Conservation (phyloP, 2,329 filamentous ascomycete species). For the Claviceps fusiformis region DNA sequence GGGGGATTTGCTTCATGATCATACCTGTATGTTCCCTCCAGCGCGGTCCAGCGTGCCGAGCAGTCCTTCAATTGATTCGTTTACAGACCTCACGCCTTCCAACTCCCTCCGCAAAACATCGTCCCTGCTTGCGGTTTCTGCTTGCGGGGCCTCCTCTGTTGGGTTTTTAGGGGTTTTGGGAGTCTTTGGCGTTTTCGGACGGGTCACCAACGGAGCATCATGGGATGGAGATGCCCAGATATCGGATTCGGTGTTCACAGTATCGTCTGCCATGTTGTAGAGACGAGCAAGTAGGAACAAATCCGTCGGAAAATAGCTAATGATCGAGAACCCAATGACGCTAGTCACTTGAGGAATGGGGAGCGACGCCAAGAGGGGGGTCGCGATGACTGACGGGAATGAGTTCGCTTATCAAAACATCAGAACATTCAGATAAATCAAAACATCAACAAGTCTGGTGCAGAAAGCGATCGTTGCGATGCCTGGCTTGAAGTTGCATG, state of each 20-base stretch:
- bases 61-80: conserved; percentile 71
- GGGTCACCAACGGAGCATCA: conserved; percentile 16
- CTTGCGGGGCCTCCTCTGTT: conserved; percentile 22
- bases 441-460: too few relatives aligned
- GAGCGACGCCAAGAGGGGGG: background rate
- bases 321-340: background rate
- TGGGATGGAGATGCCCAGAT: conserved; percentile 32
- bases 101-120: conserved; percentile 65
- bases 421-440: background rate
- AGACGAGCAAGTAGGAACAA: background rate
- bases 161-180: conserved; percentile 34
- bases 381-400: background rate
- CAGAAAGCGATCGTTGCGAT: background rate
- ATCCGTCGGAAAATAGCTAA: background rate
- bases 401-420: background rate
- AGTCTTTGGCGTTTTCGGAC: conserved; percentile 29
- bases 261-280: conserved; percentile 28
- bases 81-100: conserved; percentile 72
- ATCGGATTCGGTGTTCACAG: conserved; percentile 33
- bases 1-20: background rate
- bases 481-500: background rate
- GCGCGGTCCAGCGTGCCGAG: conserved; percentile 58
- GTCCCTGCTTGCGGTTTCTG: conserved; percentile 51
- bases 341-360: background rate
- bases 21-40: conserved; percentile 64